Percentiles rank a stretch among this genome's conserved stretches.
Evolutionary conservation across 169 alveolate genomes (phyloP).

Genomic region (Miamiensis avidus): DNA sequence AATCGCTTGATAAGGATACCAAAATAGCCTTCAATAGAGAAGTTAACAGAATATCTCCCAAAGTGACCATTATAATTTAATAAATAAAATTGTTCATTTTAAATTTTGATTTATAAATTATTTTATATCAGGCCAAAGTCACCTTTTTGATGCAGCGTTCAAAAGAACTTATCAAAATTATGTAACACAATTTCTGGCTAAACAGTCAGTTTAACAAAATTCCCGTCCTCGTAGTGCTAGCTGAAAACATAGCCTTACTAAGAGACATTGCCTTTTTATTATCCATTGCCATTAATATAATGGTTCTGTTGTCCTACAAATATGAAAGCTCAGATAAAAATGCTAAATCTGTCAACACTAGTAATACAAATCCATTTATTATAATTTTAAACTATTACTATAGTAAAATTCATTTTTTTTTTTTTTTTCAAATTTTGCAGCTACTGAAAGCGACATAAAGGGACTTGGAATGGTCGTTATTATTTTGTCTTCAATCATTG

Average conservation of each 20-base stretch:
- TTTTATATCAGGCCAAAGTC: slow-evolving; percentile 17
- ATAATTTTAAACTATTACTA: too few relatives aligned
- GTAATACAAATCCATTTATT: background rate
- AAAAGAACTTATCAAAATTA: slow-evolving; percentile 27
- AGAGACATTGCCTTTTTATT: slow-evolving; percentile 43
- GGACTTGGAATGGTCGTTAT: slow-evolving; percentile 35
- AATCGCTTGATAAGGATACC: slow-evolving; percentile 53
- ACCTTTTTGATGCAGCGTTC: slow-evolving; percentile 31
- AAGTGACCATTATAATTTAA: background rate
- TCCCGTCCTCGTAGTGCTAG: slow-evolving; percentile 20
- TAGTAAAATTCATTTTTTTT: background rate
- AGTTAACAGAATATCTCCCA: slow-evolving; percentile 45
- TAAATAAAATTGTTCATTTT: too few relatives aligned
- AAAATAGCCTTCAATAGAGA: slow-evolving; percentile 37
- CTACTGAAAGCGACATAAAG: slow-evolving; percentile 4
- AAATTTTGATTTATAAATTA: too few relatives aligned
- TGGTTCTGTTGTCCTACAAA: slow-evolving; percentile 28
- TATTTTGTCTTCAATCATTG: slow-evolving; percentile 37
- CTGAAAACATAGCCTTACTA: slow-evolving; percentile 26
- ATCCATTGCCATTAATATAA: slow-evolving; percentile 34
- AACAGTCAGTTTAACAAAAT: slow-evolving; percentile 27
- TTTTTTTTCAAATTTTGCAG: background rate
- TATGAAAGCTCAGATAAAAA: background rate
- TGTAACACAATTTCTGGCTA: slow-evolving; percentile 35
- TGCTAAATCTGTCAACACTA: background rate